These are phyloP conservation scores for Saccharomycopsis microspora DNA, from an alignment of 805 yeast species.

Conservation along the genomic window DNA sequence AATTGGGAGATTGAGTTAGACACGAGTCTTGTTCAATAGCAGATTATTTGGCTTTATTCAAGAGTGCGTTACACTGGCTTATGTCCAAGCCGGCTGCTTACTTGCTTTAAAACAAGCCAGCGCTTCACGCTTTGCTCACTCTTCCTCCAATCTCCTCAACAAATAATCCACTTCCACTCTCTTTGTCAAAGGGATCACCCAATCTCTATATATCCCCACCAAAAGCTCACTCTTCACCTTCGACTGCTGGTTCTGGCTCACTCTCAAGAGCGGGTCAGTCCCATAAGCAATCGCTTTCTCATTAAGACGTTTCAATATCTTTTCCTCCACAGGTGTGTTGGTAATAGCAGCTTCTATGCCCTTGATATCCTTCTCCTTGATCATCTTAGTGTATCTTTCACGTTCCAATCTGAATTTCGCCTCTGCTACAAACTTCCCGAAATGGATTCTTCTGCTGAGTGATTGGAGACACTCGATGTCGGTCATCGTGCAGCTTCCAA, in stretches of 20 bases:
- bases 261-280: conserved; percentile 70
- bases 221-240: conserved; percentile 76
- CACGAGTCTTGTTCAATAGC: too few relatives aligned
- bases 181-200: conserved; percentile 88
- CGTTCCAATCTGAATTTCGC: conserved; percentile 70
- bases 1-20: too few relatives aligned
- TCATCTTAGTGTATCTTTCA: conserved; percentile 51
- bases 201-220: conserved; percentile 74
- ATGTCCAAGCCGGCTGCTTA: too few relatives aligned
- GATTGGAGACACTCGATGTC: conserved; percentile 87
- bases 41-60: too few relatives aligned
- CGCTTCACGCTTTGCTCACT: too few relatives aligned
- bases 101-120: too few relatives aligned
- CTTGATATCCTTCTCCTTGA: conserved; percentile 47
- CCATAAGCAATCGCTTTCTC: conserved; percentile 83
- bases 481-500: conserved; percentile 74
- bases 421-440: conserved; percentile 96
- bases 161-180: conserved; percentile 91
- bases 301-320: conserved; percentile 65
- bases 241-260: conserved; percentile 54
- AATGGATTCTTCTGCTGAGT: conserved; percentile 84
- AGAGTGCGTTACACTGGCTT: too few relatives aligned
- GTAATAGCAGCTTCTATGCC: conserved; percentile 80
- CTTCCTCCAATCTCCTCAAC: conserved; percentile 57
- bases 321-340: conserved; percentile 75